phyloP scores from a whole-genome alignment of 1,139 yeast species.

The Blastobotrys indianensis region DNA sequence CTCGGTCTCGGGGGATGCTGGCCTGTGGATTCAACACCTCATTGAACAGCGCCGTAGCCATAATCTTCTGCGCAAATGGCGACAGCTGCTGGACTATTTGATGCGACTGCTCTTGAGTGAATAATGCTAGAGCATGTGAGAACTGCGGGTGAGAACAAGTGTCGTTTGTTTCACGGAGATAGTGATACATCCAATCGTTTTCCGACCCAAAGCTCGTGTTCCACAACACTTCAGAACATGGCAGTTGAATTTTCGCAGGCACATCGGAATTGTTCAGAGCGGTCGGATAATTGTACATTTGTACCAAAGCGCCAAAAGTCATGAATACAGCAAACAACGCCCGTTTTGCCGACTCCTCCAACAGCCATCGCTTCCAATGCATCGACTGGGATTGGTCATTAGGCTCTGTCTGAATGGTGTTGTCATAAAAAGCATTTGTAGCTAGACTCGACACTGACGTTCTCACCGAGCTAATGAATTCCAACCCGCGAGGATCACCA shows the following conservation, averaged over 20 bases:
- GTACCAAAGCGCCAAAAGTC: constrained; percentile 29
- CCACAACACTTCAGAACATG: constrained; percentile 34
- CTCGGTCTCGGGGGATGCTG: constrained; percentile 7
- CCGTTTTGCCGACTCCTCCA: constrained; percentile 30
- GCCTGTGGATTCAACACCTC: constrained; percentile 14
- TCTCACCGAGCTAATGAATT: constrained; percentile 26
- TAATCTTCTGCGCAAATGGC: constrained; percentile 23
- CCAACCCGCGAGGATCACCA: constrained; percentile 32
- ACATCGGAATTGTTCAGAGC: constrained; percentile 23
- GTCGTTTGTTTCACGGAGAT: constrained; percentile 13
- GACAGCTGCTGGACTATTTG: constrained; percentile 15
- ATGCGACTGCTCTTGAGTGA: constrained; percentile 11
- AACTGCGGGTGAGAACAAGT: constrained; percentile 10
- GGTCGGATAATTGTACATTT: constrained; percentile 29
- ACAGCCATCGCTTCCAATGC: constrained; percentile 28
- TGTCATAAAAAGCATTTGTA: constrained; percentile 17
- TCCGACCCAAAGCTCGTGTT: constrained; percentile 23
- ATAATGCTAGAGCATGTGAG: constrained; percentile 13
- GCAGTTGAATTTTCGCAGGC: constrained; percentile 25
- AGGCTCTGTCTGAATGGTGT: constrained; percentile 4
- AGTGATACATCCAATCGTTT: constrained; percentile 23
- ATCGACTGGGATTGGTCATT: constrained; percentile 3
- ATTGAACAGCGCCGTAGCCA: constrained; percentile 23
- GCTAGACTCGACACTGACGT: constrained; percentile 23
- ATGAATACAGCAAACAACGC: constrained; percentile 31